Base-by-base conservation (phyloP, 2,329 filamentous ascomycete species). In the Aspergillus fijiensis region DNA sequence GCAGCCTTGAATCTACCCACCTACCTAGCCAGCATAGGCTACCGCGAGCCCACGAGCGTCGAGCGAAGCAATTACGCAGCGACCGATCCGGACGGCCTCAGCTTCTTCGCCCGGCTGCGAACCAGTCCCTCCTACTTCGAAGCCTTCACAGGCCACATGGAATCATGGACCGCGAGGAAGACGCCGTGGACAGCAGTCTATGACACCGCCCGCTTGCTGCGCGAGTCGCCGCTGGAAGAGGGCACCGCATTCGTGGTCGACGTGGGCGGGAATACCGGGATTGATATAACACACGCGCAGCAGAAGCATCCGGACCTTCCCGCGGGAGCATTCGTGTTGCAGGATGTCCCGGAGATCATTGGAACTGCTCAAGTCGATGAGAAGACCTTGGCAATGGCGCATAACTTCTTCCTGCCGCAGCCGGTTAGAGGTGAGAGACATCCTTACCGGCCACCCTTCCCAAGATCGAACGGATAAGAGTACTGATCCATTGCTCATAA, bases 281-380 rank as follows among this genome's bases (percentile, higher is more conserved):
- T 75, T 21, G 76, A 79, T 59, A 64, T 76, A 9, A 65, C 67
- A 2, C 68, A 69, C 25, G 65, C 79, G 9, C 64, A 72, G 4
- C 57, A 61, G 16, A 67, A 65, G 10, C 71, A 74, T 50, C 77
- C 77, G 0, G 65, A 73, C 1, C 60, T 74, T 11, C 73, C 72
- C 12, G 59, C 65, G 2, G 70, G 72, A 1, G 68, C 67, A 2
- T 56, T 79, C 0, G 66, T 80, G 1, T 61, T 80, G 27, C 74
- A 79, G 50, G 77, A 79, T 59, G 69, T 75, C 1, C 75, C 75
- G 1, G 72, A 76, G 33, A 69, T 76, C 1, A 70, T 79, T 51
- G 61, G 60, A n/a, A 67, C 64, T 6, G 61, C 60, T 1, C 60
- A 62, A 11, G 58, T 70, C 27, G 70, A 73, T 23, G 60, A 69